phyloP scores from a whole-genome alignment of 305 asterid genomes.

The Fraxinus paxiana region DNA sequence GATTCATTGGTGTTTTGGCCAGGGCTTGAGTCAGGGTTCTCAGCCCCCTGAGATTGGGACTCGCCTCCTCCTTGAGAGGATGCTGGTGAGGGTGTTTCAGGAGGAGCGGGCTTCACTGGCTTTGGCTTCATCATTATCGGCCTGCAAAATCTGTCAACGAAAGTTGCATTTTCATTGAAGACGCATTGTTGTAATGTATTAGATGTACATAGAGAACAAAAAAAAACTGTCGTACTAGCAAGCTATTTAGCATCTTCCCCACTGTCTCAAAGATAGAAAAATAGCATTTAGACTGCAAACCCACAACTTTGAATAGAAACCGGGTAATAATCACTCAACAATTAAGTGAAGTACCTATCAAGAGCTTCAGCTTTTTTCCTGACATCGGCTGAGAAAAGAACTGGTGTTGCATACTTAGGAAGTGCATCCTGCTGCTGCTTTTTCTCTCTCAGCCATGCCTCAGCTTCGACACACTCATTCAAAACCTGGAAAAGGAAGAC shows the following conservation, averaged over 20 bases:
- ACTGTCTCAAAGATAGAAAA: neutral
- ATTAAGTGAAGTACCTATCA: slow-evolving; percentile 52
- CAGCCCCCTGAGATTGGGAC: slow-evolving; percentile 37
- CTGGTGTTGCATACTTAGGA: slow-evolving; percentile 63
- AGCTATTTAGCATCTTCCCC: neutral
- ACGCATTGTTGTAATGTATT: neutral
- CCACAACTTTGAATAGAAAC: neutral
- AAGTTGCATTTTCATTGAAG: neutral
- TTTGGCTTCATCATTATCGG: slow-evolving; percentile 79
- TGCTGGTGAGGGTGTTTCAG: slow-evolving; percentile 55
- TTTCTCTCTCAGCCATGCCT: slow-evolving; percentile 83
- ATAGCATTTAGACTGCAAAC: neutral
- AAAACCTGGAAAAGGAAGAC: slow-evolving; percentile 45
- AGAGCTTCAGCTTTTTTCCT: slow-evolving; percentile 76
- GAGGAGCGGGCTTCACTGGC: slow-evolving; percentile 64
- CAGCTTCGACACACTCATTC: slow-evolving; percentile 70
- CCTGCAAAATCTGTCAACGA: slow-evolving; percentile 58
- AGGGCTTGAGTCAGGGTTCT: slow-evolving; percentile 23
- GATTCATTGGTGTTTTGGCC: slow-evolving; percentile 23
- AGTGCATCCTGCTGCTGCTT: slow-evolving; percentile 75
- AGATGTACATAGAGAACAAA: neutral
- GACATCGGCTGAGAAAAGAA: slow-evolving; percentile 60
- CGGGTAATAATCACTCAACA: neutral
- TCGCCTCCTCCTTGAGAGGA: slow-evolving; percentile 48
- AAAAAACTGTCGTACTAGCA: neutral